A percentile compares a stretch with the other conserved stretches of the same genome.
phyloP scores from a whole-genome alignment of 805 yeast species.

The Nakazawaea holstii region DNA sequence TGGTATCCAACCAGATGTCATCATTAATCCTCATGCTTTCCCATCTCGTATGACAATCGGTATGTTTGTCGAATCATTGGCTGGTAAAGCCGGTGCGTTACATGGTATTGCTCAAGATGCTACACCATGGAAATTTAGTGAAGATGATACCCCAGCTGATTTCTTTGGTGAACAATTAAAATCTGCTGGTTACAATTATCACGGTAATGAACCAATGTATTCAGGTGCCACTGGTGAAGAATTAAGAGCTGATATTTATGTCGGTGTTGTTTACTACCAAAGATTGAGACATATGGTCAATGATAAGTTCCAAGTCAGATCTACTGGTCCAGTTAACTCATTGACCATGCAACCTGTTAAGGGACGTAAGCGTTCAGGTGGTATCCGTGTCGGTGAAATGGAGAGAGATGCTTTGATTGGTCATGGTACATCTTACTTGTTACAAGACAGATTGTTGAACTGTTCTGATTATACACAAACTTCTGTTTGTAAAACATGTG shows the following conservation, averaged over 20 bases:
- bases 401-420: conserved; percentile 99
- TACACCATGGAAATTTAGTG: conserved; percentile 93
- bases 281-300: conserved; percentile 99
- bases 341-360: conserved; percentile 99
- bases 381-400: conserved; percentile 99
- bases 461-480: conserved; percentile 95
- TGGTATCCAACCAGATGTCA: conserved; percentile 96
- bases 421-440: conserved; percentile 92
- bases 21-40: conserved; percentile 98
- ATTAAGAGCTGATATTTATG: conserved; percentile 89
- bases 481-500: conserved; percentile 86
- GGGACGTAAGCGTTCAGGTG: conserved; percentile 98
- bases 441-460: conserved; percentile 92
- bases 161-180: conserved; percentile 90
- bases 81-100: conserved; percentile 98
- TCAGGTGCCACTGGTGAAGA: conserved; percentile 99
- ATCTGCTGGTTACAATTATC: conserved; percentile 90
- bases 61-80: conserved; percentile 96
- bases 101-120: conserved; percentile 97
- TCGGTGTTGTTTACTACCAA: conserved; percentile 97
- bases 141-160: conserved; percentile 93
- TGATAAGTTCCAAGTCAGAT: conserved; percentile 98
- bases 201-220: conserved; percentile 98
- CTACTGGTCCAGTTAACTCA: conserved; percentile 96
- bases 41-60: conserved; percentile 99